Base-by-base conservation (phyloP, 2,329 filamentous ascomycete species). In the Rutstroemia sp. region DNA sequence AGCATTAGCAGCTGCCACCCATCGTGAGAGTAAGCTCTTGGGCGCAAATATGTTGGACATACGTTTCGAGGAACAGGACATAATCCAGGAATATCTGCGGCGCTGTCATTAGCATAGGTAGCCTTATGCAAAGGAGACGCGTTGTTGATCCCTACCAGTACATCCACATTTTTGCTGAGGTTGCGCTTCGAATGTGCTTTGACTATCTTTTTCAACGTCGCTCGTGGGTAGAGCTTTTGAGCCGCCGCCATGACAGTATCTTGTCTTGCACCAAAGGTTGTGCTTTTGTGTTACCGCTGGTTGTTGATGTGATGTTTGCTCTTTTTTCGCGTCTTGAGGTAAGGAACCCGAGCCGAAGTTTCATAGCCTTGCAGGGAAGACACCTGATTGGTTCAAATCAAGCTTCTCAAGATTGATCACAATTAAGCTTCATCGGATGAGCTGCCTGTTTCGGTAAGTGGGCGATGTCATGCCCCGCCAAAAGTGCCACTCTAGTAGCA, bases 131-230 rank as follows among this genome's bases (percentile, higher is more conserved):
- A 56, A n/a, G 46, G 55, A 56, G 59, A 62, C 57, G 62, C 57
- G 61, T 64, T 58, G 54, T 45, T 41, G 48, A 51, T 47, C 65
- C 80, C 58, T 73, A 95, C 89, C 73, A 92, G 77, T 57, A 95
- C 84, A 72, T 96, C 92, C 30, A 85, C 87, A 71, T 94, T 92
- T 72, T 90, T 94, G 75, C 86, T 89, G 61, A 95, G 72, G 61
- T 81, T 87, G 68, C 86, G 84, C 61, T 88, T 87, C 8, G 89
- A 87, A 71, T 95, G 90, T 17, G 89, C 90, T 73, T 95, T 96
- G 67, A 95, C 79, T 58, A 95, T 92, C 72, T 91, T 92, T 72
- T 91, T 94, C 65, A 96, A 78, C 0, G 89, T 94, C 17, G 83
- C 84, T 60, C 91, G 85, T 10, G 91, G 91, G 67, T 95, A 96